A percentile compares a stretch with the other conserved stretches of the same genome.
Evolutionary conservation across 2,329 filamentous ascomycete genomes (phyloP).

Genomic region (Juglanconis sp.): DNA sequence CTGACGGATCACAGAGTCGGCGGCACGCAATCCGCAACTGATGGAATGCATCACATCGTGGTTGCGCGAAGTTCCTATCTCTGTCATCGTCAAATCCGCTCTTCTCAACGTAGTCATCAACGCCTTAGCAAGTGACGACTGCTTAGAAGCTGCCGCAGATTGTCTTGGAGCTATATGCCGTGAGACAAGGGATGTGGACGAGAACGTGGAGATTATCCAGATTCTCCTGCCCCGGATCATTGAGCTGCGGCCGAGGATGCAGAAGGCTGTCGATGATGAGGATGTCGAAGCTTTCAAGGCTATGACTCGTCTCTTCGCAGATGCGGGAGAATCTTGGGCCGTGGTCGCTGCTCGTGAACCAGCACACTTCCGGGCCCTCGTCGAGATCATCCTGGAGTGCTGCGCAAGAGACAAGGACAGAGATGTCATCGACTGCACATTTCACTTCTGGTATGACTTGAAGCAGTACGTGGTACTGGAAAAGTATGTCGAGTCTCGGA

Average conservation of each 20-base stretch:
- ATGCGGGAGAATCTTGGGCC: constrained; percentile 93
- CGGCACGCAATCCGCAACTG: constrained; percentile 82
- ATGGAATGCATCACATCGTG: constrained; percentile 96
- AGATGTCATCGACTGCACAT: constrained; percentile 90
- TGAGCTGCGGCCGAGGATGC: constrained; percentile 72
- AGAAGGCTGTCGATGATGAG: constrained; percentile 71
- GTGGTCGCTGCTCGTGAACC: constrained; percentile 85
- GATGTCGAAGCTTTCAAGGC: constrained; percentile 85
- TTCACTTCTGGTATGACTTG: constrained; percentile 96
- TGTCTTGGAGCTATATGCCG: constrained; percentile 88
- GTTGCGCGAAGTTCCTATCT: constrained; percentile 87
- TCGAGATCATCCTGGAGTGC: constrained; percentile 90
- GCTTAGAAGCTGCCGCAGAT: constrained; percentile 85
- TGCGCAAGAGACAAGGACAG: constrained; percentile 81
- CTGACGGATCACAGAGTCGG: constrained; percentile 53
- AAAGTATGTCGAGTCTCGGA: constrained; percentile 77
- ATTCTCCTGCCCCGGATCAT: constrained; percentile 78
- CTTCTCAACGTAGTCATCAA: constrained; percentile 78
- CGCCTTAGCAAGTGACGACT: constrained; percentile 70
- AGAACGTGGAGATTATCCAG: constrained; percentile 78
- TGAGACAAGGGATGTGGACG: constrained; percentile 91
- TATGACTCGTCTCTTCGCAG: constrained; percentile 84
- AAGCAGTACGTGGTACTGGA: constrained; percentile 95
- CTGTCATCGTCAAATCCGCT: constrained; percentile 79
- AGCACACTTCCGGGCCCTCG: constrained; percentile 74